These are phyloP conservation scores for Haematococcus sp. DNA, from an alignment of 139 green algal species.

Conservation along the genomic window DNA sequence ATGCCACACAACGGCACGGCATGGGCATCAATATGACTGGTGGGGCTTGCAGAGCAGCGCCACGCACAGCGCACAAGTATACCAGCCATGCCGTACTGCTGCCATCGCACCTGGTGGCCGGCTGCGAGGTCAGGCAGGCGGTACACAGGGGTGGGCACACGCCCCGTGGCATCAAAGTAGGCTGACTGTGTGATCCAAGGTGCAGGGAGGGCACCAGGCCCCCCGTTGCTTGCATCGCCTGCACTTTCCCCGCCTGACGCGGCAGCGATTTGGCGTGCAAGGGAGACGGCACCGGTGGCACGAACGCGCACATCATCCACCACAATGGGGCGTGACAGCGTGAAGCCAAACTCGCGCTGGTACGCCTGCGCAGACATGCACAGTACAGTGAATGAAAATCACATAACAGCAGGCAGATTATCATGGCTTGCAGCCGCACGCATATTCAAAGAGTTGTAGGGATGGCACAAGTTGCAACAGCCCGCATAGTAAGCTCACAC, in stretches of 20 bases:
- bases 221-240: too few species aligned
- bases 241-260: neutral
- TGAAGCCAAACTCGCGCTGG: conserved; percentile 91
- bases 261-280: neutral
- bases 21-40: too few species aligned
- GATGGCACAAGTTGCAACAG: neutral
- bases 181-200: conserved; percentile 35
- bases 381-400: conserved; percentile 3
- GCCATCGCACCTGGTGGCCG: conserved; percentile 50
- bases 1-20: too few species aligned
- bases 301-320: conserved; percentile 91
- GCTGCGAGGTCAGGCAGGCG: conserved; percentile 58
- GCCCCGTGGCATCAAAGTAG: conserved; percentile 71
- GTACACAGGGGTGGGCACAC: conserved; percentile 77
- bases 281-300: conserved; percentile 41
- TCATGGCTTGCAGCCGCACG: too few species aligned
- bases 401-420: neutral
- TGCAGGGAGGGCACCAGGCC: conserved; percentile 40
- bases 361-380: conserved; percentile 50
- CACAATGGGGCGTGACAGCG: conserved; percentile 72
- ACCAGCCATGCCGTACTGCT: neutral
- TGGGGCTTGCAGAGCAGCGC: too few species aligned
- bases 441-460: too few species aligned
- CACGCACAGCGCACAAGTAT: too few species aligned
- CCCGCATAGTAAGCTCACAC: conserved; percentile 10